A percentile compares a stretch with the other conserved stretches of the same genome.
These are phyloP conservation scores for Kodamaea kaohsiungensis DNA, from an alignment of 805 yeast species.

Conservation along the genomic window DNA sequence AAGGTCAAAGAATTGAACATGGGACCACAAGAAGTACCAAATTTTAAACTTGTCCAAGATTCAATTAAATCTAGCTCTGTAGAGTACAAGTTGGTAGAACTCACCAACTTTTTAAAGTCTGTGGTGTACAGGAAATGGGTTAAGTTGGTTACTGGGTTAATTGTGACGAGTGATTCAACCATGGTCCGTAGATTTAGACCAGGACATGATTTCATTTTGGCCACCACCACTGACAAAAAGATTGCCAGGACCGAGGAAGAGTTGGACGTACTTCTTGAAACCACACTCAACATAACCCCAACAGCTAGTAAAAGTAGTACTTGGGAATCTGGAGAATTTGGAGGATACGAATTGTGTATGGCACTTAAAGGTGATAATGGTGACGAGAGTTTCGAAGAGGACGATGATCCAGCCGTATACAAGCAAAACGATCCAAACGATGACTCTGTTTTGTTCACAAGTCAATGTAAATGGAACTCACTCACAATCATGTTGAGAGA, in stretches of 20 bases:
- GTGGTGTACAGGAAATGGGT: slow-evolving; percentile 71
- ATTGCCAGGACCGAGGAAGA: slow-evolving; percentile 38
- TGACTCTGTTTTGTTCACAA: slow-evolving; percentile 75
- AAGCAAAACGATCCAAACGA: slow-evolving; percentile 52
- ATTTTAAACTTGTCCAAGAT: slow-evolving; percentile 37
- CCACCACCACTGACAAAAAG: slow-evolving; percentile 58
- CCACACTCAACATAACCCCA: slow-evolving; percentile 81
- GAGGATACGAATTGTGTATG: slow-evolving; percentile 95
- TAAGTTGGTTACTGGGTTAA: slow-evolving; percentile 56
- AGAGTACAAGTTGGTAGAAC: slow-evolving; percentile 47
- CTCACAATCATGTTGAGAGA: slow-evolving; percentile 79
- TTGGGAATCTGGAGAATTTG: slow-evolving; percentile 88
- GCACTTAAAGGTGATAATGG: slow-evolving; percentile 50
- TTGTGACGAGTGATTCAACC: slow-evolving; percentile 64
- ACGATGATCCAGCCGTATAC: slow-evolving; percentile 87
- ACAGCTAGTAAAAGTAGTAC: slow-evolving; percentile 51
- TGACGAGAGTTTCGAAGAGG: slow-evolving; percentile 43
- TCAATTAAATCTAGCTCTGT: slow-evolving; percentile 17
- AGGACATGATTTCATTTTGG: slow-evolving; percentile 90
- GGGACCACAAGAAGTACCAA: slow-evolving; percentile 56
- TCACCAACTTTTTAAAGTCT: slow-evolving; percentile 62
- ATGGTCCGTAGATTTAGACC: slow-evolving; percentile 89
- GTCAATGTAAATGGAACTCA: slow-evolving; percentile 83
- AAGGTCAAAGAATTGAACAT: slow-evolving; percentile 29
- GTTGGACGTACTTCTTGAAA: slow-evolving; percentile 60